Evolutionary conservation across 129 eudicot genomes (phyloP).

Genomic region (Centrapalus pauciflorus): DNA sequence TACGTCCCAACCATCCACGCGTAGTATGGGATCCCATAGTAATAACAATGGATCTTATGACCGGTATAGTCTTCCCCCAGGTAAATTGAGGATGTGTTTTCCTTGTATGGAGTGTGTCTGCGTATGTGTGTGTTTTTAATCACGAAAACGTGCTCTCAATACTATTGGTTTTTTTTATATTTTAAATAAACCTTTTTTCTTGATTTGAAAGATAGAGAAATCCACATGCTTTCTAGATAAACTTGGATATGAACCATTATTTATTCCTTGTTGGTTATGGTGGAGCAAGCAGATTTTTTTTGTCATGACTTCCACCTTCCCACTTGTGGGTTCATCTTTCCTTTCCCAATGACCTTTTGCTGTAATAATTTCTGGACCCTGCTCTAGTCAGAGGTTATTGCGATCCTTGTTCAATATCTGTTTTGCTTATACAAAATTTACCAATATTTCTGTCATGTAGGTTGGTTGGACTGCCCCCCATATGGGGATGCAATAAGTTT

Average conservation of each 20-base stretch:
- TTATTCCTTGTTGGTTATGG: background rate
- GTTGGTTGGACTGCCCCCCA: constrained; percentile 66
- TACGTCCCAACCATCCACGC: constrained; percentile 34
- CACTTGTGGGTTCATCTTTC: background rate
- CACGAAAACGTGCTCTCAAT: background rate
- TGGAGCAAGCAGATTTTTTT: background rate
- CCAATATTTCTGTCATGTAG: constrained; percentile 27
- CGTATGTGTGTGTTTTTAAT: background rate
- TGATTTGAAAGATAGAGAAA: background rate
- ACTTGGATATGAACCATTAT: background rate
- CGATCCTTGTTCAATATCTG: background rate
- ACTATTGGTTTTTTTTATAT: background rate
- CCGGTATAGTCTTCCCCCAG: constrained; percentile 50
- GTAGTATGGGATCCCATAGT: constrained; percentile 29
- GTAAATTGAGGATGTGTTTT: constrained; percentile 16
- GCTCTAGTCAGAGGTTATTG: background rate
- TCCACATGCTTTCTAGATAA: background rate
- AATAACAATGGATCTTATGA: constrained; percentile 37
- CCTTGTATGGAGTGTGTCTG: background rate
- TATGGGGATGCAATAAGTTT: constrained; percentile 40
- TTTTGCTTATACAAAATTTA: background rate
- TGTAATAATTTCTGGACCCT: background rate
- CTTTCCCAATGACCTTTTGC: background rate
- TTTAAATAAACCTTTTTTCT: background rate
- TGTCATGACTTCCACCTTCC: background rate